Evolutionary conservation across 176 grass and related monocot species (phyloP), one percentile per base, ranked within the genome.

Genomic region (Otatea glauca): DNA sequence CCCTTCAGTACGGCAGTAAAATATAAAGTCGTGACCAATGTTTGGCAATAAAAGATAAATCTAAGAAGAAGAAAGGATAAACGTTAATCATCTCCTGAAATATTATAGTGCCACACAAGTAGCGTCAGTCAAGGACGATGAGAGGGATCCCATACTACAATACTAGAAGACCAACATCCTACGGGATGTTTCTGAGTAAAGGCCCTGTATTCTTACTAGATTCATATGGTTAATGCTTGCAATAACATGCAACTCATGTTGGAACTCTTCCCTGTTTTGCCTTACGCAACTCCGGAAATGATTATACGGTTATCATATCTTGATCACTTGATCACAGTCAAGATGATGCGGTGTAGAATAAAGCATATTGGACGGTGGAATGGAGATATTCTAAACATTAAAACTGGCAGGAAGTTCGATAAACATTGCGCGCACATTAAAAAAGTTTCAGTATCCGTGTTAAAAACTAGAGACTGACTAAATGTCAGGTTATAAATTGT

Each of bases 191-290:
- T 86, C 83, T 17, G 88, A 89, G 71, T 83, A 89, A 47, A 81
- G 76, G 5, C 88, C 83, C 59, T 74, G 86, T 38, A 89, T 89
- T 55, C 88, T 89, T 38, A 80, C 58, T 14, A 89, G 72, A 56
- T 89, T 89, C 88, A 89, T 89, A 47, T 89, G 88, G 83, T 89
- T 86, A 7, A 89, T 86, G 43, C 77, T 85, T 53, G 83, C 71
- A 71, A 86, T 81, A n/a, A 89, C 64, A 55, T 81, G 64, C 72
- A 89, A 8, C 65, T 89, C 88, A 53, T 65, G 77, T 21, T 86
- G 88, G 72, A 89, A 86, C 68, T 81, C 88, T 55, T 51, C 77
- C 79, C 23, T 86, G 78, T 60, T 86, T 3, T 43, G 71, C 38
- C 54, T 81, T 25, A 89, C 39, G 54, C 21, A 17, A 17, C 14